Conservation (phyloP, 805 yeast genomes). For the Suhomyces faveliae region DNA sequence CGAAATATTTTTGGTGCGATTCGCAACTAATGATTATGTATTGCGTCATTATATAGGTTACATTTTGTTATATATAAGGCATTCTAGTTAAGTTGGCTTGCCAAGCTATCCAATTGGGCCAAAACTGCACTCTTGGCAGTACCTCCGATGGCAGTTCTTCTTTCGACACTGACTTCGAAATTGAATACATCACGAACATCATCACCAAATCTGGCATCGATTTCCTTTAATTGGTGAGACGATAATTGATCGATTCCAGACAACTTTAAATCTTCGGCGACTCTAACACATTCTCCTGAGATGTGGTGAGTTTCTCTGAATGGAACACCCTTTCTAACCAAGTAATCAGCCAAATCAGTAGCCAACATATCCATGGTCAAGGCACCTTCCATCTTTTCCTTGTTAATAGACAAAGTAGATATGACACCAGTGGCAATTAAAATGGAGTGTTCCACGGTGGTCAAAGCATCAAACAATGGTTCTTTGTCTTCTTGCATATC, state of each 20-base stretch:
- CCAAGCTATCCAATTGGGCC: slow-evolving; percentile 57
- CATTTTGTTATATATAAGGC: no score
- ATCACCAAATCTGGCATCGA: slow-evolving; percentile 74
- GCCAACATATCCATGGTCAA: slow-evolving; percentile 99
- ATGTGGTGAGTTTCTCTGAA: slow-evolving; percentile 99
- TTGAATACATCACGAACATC: slow-evolving; percentile 87
- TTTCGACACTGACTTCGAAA: slow-evolving; percentile 92
- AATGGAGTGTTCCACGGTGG: slow-evolving; percentile 90
- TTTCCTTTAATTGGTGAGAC: slow-evolving; percentile 71
- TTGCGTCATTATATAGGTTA: background rate
- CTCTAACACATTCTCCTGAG: slow-evolving; percentile 94
- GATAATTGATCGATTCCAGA: slow-evolving; percentile 85
- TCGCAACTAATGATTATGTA: no score
- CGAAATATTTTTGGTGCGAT: background rate
- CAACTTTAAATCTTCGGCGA: slow-evolving; percentile 74
- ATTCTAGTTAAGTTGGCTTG: slow-evolving; percentile 1
- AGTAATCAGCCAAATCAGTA: slow-evolving; percentile 95
- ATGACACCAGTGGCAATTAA: slow-evolving; percentile 95
- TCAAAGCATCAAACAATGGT: slow-evolving; percentile 89
- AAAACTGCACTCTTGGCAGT: slow-evolving; percentile 90
- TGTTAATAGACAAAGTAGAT: slow-evolving; percentile 75
- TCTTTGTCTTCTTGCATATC: slow-evolving; percentile 99
- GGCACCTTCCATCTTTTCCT: slow-evolving; percentile 77
- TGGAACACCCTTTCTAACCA: slow-evolving; percentile 97
- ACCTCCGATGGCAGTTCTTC: slow-evolving; percentile 96